phyloP scores from a whole-genome alignment of 2,329 filamentous ascomycete species.

The Metarhizium brunneum region DNA sequence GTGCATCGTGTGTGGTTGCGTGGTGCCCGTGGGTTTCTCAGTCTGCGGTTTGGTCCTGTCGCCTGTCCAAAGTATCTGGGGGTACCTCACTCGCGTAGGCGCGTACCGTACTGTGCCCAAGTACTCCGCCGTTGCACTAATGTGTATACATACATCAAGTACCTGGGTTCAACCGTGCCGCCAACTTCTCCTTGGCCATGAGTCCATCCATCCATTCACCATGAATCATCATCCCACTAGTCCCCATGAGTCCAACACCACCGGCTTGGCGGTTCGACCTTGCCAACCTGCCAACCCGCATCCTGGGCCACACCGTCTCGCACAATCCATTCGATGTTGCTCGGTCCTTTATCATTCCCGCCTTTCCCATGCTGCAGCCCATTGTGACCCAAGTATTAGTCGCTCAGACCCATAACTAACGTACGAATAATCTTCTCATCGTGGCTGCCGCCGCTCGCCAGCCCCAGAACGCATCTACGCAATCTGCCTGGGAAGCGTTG shows the following conservation, averaged over 20 bases:
- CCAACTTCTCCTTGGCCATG: not conserved
- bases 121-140: too few species aligned
- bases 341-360: not conserved
- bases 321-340: not conserved
- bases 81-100: too few species aligned
- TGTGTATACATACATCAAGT: too few species aligned
- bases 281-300: not conserved
- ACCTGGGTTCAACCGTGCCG: not conserved
- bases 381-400: not conserved
- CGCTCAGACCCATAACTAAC: not conserved
- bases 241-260: not conserved
- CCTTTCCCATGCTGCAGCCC: slow-evolving; percentile 1
- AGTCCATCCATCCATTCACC: not conserved
- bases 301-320: too few species aligned
- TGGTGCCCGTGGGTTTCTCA: too few species aligned
- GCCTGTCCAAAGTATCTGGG: too few species aligned
- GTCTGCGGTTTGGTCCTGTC: too few species aligned
- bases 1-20: too few species aligned
- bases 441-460: not conserved
- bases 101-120: too few species aligned
- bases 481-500: not conserved
- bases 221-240: not conserved
- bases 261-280: not conserved
- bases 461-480: slow-evolving; percentile 1
- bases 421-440: not conserved